A percentile compares a stretch with the other conserved stretches of the same genome.
These are phyloP conservation scores for Tillandsia fasciculata DNA, from an alignment of 176 grass and related monocot species.

Conservation along the genomic window DNA sequence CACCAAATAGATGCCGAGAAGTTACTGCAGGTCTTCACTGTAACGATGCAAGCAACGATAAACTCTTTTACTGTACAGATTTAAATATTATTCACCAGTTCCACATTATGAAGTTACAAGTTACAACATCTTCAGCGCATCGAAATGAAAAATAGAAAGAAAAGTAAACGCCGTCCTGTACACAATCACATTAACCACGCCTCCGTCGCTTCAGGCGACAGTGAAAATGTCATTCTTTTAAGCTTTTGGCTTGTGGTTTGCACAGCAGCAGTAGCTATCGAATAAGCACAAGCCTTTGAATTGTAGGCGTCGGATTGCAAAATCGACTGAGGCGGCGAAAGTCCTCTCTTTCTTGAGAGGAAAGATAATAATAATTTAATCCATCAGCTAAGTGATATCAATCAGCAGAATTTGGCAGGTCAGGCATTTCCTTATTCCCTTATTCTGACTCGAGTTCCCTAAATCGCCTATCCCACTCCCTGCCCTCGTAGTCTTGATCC, in stretches of 20 bases:
- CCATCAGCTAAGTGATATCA: background rate
- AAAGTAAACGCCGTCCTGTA: background rate
- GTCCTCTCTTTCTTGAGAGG: background rate
- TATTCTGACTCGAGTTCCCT: constrained; percentile 58
- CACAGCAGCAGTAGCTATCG: background rate
- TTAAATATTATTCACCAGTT: background rate
- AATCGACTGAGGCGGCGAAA: background rate
- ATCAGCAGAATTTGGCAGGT: background rate
- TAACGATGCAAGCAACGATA: background rate
- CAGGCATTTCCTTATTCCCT: background rate
- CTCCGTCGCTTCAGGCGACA: background rate
- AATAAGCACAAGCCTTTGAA: background rate
- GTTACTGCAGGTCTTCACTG: no score
- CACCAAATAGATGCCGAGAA: no score
- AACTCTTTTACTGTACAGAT: background rate
- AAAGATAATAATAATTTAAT: background rate
- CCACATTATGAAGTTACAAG: background rate
- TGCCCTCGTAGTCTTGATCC: constrained; percentile 91
- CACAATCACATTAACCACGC: background rate
- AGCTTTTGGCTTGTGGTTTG: background rate
- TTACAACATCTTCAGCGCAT: background rate
- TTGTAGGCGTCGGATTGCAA: background rate
- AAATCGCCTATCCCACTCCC: constrained; percentile 73
- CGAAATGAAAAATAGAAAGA: background rate
- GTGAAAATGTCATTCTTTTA: background rate